These are phyloP conservation scores for Sesbania bispinosa DNA, from an alignment of 306 rosid genomes.

Conservation along the genomic window DNA sequence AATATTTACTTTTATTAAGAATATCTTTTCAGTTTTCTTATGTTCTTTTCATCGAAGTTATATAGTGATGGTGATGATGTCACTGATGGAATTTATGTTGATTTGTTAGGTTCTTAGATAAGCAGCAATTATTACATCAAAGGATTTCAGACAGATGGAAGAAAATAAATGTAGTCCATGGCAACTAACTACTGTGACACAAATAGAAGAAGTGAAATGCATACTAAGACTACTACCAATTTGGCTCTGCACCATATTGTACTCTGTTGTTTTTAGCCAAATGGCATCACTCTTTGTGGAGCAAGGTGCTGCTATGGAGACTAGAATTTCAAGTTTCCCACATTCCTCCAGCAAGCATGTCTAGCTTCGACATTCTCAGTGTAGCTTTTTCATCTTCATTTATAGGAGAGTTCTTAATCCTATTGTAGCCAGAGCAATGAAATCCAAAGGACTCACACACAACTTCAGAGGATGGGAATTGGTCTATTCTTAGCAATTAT, in stretches of 20 bases:
- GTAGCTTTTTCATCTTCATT: conserved; percentile 63
- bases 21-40: too few species aligned
- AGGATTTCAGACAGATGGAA: conserved; percentile 28
- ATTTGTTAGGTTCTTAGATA: conserved; percentile 61
- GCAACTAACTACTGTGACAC: conserved; percentile 61
- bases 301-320: conserved; percentile 79
- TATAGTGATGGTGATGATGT: too few species aligned
- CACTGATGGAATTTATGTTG: not conserved
- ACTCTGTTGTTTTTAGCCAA: conserved; percentile 83
- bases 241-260: conserved; percentile 77
- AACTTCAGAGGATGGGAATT: conserved; percentile 82
- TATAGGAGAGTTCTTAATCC: conserved; percentile 59
- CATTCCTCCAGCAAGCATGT: too few species aligned
- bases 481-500: conserved; percentile 63
- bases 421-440: conserved; percentile 20
- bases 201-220: conserved; percentile 83
- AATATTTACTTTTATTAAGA: too few species aligned
- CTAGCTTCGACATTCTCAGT: conserved; percentile 76
- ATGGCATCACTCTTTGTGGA: conserved; percentile 86
- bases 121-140: conserved; percentile 57
- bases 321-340: conserved; percentile 47
- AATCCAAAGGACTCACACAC: conserved; percentile 47
- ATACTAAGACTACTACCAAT: conserved; percentile 74
- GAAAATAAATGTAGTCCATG: conserved; percentile 48
- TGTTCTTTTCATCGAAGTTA: too few species aligned